phyloP scores from a whole-genome alignment of 108 stramenopile species.

The Cyclotella cryptica region DNA sequence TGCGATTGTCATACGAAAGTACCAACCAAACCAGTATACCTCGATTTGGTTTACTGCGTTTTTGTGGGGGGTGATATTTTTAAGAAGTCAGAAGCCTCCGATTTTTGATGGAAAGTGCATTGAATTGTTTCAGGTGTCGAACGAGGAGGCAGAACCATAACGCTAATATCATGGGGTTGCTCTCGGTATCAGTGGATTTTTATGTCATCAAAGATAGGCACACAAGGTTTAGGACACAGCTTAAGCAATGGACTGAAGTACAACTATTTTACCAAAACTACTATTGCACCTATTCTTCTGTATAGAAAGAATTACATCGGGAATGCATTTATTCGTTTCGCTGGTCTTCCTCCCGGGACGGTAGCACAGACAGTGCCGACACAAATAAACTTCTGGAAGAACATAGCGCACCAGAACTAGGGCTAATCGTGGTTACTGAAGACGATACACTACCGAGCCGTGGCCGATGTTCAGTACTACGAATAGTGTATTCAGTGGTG shows the following conservation, averaged over 20 bases:
- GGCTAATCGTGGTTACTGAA: slow-evolving; percentile 10
- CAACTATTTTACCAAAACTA: too few relatives aligned
- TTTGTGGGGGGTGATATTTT: slow-evolving; percentile 98
- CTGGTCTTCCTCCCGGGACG: not conserved
- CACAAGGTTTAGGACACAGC: too few relatives aligned
- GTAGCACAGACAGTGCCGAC: slow-evolving; percentile 8
- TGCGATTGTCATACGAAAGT: slow-evolving; percentile 97
- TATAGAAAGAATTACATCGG: too few relatives aligned
- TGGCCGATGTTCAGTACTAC: not conserved
- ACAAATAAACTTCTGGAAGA: slow-evolving; percentile 37
- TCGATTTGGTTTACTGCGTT: slow-evolving; percentile 98
- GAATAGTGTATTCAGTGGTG: not conserved
- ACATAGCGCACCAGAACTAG: slow-evolving; percentile 2
- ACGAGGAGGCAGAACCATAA: slow-evolving; percentile 46
- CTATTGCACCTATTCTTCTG: too few relatives aligned
- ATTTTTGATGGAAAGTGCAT: slow-evolving; percentile 95
- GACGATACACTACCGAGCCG: slow-evolving; percentile 7
- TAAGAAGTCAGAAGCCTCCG: slow-evolving; percentile 92
- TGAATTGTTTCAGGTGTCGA: slow-evolving; percentile 87
- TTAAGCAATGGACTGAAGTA: too few relatives aligned
- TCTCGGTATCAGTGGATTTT: not conserved
- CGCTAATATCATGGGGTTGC: not conserved
- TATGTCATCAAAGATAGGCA: not conserved
- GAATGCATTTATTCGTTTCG: not conserved
- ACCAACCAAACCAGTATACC: slow-evolving; percentile 97